Evolutionary conservation across 1,284 basidiomycete species (phyloP).

Genomic region (Ceratobasidium papillatum): DNA sequence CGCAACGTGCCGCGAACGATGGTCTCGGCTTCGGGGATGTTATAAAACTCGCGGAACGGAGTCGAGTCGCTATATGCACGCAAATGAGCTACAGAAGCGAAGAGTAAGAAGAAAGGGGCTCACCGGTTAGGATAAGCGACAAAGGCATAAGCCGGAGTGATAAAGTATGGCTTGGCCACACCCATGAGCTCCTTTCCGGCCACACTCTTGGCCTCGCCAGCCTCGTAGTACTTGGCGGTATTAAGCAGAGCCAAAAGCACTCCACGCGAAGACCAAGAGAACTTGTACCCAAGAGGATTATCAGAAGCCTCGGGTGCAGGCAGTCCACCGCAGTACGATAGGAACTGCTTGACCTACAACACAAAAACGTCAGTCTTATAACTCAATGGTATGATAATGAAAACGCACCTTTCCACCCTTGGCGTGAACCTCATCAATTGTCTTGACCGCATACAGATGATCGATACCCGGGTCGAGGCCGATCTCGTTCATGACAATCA

Average conservation of each 20-base stretch:
- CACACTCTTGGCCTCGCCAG: conserved; percentile 72
- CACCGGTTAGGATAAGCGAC: conserved; percentile 95
- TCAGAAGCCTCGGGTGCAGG: conserved; percentile 89
- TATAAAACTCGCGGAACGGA: conserved; percentile 85
- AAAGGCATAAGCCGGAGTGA: conserved; percentile 94
- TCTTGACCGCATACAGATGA: conserved; percentile 97
- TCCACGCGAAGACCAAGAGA: conserved; percentile 98
- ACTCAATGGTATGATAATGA: conserved; percentile 9
- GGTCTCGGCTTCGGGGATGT: conserved; percentile 93
- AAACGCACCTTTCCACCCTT: conserved; percentile 86
- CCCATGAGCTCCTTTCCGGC: conserved; percentile 79
- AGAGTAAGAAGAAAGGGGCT: background rate
- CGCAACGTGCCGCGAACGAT: conserved; percentile 93
- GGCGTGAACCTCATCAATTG: conserved; percentile 91
- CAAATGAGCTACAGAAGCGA: background rate
- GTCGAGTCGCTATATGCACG: conserved; percentile 69
- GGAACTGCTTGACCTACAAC: conserved; percentile 86
- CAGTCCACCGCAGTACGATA: conserved; percentile 96
- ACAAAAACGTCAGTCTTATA: background rate
- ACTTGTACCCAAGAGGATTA: conserved; percentile 99
- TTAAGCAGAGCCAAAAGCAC: conserved; percentile 96
- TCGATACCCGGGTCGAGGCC: conserved; percentile 96
- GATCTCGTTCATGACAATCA: conserved; percentile 98
- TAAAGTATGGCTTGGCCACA: conserved; percentile 92
- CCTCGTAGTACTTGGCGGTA: conserved; percentile 82